These are phyloP conservation scores for Exophiala dermatitidis DNA, from an alignment of 2,329 filamentous ascomycete genomes.

Conservation along the genomic window DNA sequence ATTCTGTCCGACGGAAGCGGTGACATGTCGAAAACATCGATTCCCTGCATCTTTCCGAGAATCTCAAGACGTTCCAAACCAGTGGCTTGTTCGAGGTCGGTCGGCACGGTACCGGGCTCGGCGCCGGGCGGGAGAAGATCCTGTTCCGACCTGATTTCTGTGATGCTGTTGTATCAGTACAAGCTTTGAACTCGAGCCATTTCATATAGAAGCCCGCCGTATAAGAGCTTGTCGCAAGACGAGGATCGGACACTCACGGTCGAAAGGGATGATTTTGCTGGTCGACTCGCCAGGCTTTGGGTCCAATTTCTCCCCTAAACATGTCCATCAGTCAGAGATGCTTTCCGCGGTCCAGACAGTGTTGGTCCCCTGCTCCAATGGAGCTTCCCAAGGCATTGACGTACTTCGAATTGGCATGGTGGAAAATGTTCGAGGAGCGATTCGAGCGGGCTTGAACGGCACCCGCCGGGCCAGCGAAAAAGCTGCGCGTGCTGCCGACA, in stretches of 20 bases:
- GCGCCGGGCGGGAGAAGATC: constrained; percentile 84
- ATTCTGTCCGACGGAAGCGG: constrained; percentile 84
- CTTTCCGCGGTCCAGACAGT: constrained; percentile 22
- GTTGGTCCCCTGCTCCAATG: constrained; percentile 2
- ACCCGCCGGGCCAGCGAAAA: constrained; percentile 42
- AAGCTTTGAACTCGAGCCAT: constrained; percentile 2
- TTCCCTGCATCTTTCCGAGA: constrained; percentile 96
- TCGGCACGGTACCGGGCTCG: constrained; percentile 72
- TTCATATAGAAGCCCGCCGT: constrained; percentile 1
- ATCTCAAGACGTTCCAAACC: constrained; percentile 98
- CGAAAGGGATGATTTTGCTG: constrained; percentile 40
- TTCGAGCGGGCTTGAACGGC: constrained; percentile 32
- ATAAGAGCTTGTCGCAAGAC: not conserved
- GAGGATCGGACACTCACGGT: constrained; percentile 33
- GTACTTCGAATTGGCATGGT: constrained; percentile 41
- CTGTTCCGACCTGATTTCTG: constrained; percentile 75
- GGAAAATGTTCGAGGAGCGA: constrained; percentile 41
- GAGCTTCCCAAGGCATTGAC: constrained; percentile 28
- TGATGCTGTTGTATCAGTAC: constrained; percentile 23
- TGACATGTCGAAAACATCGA: constrained; percentile 97
- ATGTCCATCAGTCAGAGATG: constrained; percentile 2
- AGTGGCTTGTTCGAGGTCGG: constrained; percentile 90
- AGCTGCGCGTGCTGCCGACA: constrained; percentile 44
- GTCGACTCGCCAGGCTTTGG: constrained; percentile 34
- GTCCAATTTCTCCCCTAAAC: constrained; percentile 35